phyloP scores from a whole-genome alignment of 768 basidiomycete genomes.

The Phanerochaete sordida region DNA sequence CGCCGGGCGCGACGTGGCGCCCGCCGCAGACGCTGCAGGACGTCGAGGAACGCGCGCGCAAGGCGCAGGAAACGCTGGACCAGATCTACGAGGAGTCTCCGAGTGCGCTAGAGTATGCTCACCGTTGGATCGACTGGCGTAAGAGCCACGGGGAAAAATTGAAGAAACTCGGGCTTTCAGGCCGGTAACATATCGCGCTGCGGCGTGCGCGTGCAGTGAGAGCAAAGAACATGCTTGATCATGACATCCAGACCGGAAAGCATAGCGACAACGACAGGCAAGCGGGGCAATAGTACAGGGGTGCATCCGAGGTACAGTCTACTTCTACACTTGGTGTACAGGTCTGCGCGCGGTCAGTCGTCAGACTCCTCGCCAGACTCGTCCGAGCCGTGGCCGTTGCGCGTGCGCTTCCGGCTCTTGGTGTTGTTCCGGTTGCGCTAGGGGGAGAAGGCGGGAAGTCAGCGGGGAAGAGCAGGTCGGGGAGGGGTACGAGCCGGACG shows the following conservation, averaged over 20 bases:
- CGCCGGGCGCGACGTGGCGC: not conserved
- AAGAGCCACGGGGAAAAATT: not conserved
- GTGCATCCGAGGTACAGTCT: conserved; percentile 2
- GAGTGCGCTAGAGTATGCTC: conserved; percentile 31
- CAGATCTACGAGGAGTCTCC: conserved; percentile 52
- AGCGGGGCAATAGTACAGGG: not conserved
- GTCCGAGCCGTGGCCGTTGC: conserved; percentile 59
- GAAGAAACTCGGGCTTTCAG: not conserved
- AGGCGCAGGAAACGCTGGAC: conserved; percentile 39
- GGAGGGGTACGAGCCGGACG: conserved; percentile 30
- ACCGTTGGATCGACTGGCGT: conserved; percentile 11
- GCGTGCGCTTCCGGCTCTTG: conserved; percentile 49
- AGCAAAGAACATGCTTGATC: not conserved
- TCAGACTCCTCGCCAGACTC: conserved; percentile 68
- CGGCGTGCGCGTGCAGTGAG: not conserved
- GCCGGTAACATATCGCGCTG: not conserved
- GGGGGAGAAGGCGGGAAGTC: conserved; percentile 8
- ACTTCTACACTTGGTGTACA: conserved; percentile 15
- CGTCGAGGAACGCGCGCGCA: conserved; percentile 20
- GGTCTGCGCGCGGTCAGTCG: conserved; percentile 23
- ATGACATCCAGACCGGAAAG: not conserved
- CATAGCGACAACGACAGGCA: not conserved
- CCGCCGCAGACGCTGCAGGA: conserved; percentile 23
- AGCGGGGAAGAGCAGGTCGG: conserved; percentile 11
- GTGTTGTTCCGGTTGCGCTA: conserved; percentile 71